A percentile compares a stretch with the other conserved stretches of the same genome.
These are phyloP conservation scores for Marasmius oreades DNA, from an alignment of 1,284 basidiomycete genomes.

Conservation along the genomic window DNA sequence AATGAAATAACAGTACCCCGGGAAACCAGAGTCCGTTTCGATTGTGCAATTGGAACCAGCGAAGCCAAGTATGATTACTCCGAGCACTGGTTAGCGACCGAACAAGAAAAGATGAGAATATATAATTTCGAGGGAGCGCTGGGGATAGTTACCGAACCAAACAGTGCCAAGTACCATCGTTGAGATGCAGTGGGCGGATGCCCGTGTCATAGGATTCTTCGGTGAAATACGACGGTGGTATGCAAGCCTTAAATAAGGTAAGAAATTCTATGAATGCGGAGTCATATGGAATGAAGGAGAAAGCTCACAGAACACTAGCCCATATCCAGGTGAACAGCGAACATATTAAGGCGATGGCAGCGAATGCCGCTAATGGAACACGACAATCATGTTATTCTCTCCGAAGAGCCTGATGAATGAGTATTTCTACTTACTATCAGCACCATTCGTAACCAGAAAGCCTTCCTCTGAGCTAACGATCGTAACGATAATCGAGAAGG, in stretches of 20 bases:
- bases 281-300: too few species aligned
- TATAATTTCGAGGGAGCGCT: background rate
- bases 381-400: background rate
- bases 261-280: background rate
- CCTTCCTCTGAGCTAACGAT: background rate
- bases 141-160: background rate
- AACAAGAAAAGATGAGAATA: background rate
- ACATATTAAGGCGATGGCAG: background rate
- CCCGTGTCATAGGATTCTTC: background rate
- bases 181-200: background rate
- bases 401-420: background rate
- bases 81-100: background rate
- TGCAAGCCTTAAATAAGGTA: background rate
- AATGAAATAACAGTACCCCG: background rate
- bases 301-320: background rate
- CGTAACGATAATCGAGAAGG: background rate
- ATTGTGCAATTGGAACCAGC: background rate
- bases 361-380: background rate
- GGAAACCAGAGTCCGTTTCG: background rate
- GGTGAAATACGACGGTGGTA: background rate
- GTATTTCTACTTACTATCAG: background rate
- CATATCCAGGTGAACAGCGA: background rate
- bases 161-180: background rate
- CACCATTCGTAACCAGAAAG: background rate
- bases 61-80: background rate